Percentiles rank a stretch among this genome's conserved stretches.
These are phyloP conservation scores for Clarireedia homoeocarpa DNA, from an alignment of 2,329 filamentous ascomycete species.

Conservation along the genomic window DNA sequence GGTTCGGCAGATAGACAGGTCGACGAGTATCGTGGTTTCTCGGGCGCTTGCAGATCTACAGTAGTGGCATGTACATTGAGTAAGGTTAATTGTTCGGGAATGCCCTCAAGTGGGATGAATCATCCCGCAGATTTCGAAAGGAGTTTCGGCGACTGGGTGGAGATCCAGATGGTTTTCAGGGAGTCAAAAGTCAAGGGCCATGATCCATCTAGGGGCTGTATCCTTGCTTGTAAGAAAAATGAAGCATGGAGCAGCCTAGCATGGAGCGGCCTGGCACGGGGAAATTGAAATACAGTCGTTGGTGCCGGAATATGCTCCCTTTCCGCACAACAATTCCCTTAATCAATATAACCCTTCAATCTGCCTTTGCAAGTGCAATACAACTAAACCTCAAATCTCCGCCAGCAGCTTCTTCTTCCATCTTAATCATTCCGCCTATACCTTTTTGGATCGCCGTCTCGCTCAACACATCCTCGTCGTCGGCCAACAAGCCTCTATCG, in stretches of 20 bases:
- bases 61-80: background rate
- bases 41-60: background rate
- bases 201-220: background rate
- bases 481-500: slow-evolving; percentile 45
- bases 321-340: background rate
- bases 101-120: background rate
- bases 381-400: slow-evolving; percentile 27
- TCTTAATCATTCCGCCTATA: slow-evolving; percentile 28
- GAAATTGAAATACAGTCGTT: background rate
- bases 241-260: too few species aligned
- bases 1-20: background rate
- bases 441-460: slow-evolving; percentile 68
- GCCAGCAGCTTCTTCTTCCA: slow-evolving; percentile 17
- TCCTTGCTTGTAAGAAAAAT: background rate
- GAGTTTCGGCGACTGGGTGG: background rate
- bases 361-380: slow-evolving; percentile 18
- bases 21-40: background rate
- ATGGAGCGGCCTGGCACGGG: too few species aligned
- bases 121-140: background rate
- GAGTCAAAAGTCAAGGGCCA: background rate
- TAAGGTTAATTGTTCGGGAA: background rate
- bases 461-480: slow-evolving; percentile 65
- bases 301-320: background rate
- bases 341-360: background rate
- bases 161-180: background rate